Evolutionary conservation across 495 filamentous ascomycete genomes (phyloP), one percentile per base, ranked within the genome.

Genomic region (Aspergillus sparsus): DNA sequence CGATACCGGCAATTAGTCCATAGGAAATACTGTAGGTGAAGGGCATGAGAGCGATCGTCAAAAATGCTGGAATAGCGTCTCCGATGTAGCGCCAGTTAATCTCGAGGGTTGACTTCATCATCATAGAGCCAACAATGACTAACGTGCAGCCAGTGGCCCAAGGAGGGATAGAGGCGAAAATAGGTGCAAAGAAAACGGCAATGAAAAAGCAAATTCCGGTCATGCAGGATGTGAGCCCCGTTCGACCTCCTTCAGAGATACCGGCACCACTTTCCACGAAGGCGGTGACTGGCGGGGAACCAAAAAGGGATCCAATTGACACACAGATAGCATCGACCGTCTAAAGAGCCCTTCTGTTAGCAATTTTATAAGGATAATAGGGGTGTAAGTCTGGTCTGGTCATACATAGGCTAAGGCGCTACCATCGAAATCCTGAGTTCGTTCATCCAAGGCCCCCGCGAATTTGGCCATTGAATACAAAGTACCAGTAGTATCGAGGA

Each of bases 131-230:
- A 54, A 93, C 88, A 36, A 93, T 82, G 62, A 93, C 82, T 16
- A 93, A 84, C 21, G 90, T 91, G 72, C 86, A 89, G 16, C 90
- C 90, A 4, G 90, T 93, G 2, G 90, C 90, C 89, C 89, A 93
- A 0, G 89, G 83, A 4, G 90, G 90, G 60, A 93, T 93, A 0
- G 86, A 89, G 12, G 90, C 89, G 69, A 93, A 93, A 59, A 93
- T 91, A 1, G 90, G 90, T 0, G 90, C 89, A 70, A 93, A 93
- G 80, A 93, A 93, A 36, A 93, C 83, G 37, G 88, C 81, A 67
- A 93, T 85, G 79, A 93, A 92, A 80, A 93, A 93, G 71, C 87
- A 89, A 52, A 92, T 34, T 32, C 90, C 90, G 0, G 90, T 87
- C 45, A 82, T 73, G 67, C 88, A 86, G n/a, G 90, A 87, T 1